Evolutionary conservation across 495 filamentous ascomycete genomes (phyloP).

Genomic region (Glarea lozoyensis): DNA sequence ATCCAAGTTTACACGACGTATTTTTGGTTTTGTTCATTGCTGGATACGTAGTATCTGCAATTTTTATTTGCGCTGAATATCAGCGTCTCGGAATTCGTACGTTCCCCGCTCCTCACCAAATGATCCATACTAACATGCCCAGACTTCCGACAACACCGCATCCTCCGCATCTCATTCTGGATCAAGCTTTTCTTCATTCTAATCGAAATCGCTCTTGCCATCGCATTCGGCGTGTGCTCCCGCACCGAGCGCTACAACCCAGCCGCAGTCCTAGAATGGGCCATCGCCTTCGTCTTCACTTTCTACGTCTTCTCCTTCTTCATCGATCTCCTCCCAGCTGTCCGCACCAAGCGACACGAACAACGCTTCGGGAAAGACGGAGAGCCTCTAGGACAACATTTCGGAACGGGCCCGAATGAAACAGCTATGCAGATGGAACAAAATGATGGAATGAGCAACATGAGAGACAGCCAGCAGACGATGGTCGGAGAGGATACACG

Average conservation of each 20-base stretch:
- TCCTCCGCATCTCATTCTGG: constrained; percentile 70
- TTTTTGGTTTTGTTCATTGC: constrained; percentile 81
- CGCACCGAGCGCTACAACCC: constrained; percentile 27
- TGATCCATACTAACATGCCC: constrained; percentile 4
- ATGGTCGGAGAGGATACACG: no score
- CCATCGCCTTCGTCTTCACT: constrained; percentile 82
- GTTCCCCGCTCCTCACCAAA: constrained; percentile 9
- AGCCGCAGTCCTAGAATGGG: constrained; percentile 58
- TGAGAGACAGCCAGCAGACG: no score
- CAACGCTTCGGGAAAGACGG: constrained; percentile 2
- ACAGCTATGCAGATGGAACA: constrained; percentile 18
- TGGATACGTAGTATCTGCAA: constrained; percentile 71
- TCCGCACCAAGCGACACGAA: constrained; percentile 41
- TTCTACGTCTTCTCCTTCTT: constrained; percentile 85
- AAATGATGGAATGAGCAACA: no score
- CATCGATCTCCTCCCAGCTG: constrained; percentile 77
- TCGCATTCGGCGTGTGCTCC: constrained; percentile 33
- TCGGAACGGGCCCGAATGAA: constrained; percentile 3
- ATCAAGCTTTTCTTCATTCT: constrained; percentile 76
- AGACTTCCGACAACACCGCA: constrained; percentile 61
- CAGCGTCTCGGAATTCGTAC: constrained; percentile 64
- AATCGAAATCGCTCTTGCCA: constrained; percentile 63
- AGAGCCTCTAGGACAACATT: neutral
- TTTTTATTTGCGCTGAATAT: constrained; percentile 84
- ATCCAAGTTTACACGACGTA: constrained; percentile 59